Evolutionary conservation across 1,284 basidiomycete species (phyloP).

Genomic region (Cystobasidiaceae sp.): DNA sequence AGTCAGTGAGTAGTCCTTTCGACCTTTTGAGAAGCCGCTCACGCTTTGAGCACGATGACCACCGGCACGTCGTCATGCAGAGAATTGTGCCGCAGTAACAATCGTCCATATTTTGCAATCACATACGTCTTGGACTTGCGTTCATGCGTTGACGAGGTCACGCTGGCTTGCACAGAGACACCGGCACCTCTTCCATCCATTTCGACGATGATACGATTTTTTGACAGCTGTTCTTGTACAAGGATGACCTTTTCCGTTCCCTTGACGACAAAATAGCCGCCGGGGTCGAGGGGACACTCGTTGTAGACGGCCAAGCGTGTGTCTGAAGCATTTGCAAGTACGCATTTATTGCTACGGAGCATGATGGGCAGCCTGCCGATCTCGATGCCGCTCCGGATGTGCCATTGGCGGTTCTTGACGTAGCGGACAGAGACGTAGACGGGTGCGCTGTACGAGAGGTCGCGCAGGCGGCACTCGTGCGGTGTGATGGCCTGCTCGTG

Average conservation of each 20-base stretch:
- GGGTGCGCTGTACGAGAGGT: slow-evolving; percentile 91
- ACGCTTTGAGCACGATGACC: slow-evolving; percentile 89
- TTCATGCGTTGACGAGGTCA: slow-evolving; percentile 98
- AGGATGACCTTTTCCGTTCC: slow-evolving; percentile 99
- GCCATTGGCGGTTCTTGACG: slow-evolving; percentile 83
- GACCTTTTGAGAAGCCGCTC: not conserved
- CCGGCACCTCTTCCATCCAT: slow-evolving; percentile 62
- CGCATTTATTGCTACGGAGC: slow-evolving; percentile 90
- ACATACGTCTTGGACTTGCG: slow-evolving; percentile 99
- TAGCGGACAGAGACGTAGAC: slow-evolving; percentile 95
- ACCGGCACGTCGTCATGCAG: slow-evolving; percentile 97
- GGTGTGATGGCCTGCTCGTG: slow-evolving; percentile 78
- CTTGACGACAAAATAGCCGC: slow-evolving; percentile 98
- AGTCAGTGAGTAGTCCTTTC: no score
- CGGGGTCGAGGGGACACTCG: slow-evolving; percentile 96
- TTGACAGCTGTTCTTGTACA: slow-evolving; percentile 97
- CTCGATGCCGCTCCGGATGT: slow-evolving; percentile 74
- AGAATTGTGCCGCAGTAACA: slow-evolving; percentile 97
- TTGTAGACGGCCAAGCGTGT: slow-evolving; percentile 82
- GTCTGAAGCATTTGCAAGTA: slow-evolving; percentile 71
- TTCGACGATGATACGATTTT: slow-evolving; percentile 99
- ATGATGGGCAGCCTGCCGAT: slow-evolving; percentile 96
- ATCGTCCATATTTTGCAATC: slow-evolving; percentile 83
- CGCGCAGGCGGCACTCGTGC: slow-evolving; percentile 94
- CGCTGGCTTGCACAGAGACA: slow-evolving; percentile 93